These are phyloP conservation scores for Mycena kentingensis DNA, from an alignment of 768 basidiomycete genomes.

Conservation along the genomic window DNA sequence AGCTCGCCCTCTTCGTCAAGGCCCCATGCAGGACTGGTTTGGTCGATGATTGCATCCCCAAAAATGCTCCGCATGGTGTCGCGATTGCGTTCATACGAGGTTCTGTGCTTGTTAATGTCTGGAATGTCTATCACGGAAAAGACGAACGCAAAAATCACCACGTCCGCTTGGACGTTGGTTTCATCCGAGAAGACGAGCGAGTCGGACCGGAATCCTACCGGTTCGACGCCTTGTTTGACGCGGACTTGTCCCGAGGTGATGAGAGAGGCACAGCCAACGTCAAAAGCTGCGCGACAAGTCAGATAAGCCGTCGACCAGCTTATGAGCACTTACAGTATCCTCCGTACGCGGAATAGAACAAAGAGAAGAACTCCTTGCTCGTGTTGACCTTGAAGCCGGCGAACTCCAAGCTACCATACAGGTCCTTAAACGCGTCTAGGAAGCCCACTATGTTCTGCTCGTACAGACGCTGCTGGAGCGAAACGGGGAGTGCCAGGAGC, in stretches of 20 bases:
- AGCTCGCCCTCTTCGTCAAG: conserved; percentile 46
- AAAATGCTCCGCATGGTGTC: conserved; percentile 35
- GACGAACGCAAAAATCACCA: conserved; percentile 48
- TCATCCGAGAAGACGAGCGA: conserved; percentile 43
- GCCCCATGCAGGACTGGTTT: conserved; percentile 37
- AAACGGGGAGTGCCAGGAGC: conserved; percentile 9
- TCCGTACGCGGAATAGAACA: not conserved
- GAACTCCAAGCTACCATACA: not conserved
- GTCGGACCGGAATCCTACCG: conserved; percentile 36
- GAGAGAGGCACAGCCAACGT: conserved; percentile 51
- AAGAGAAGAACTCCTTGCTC: conserved; percentile 1
- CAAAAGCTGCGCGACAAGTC: conserved; percentile 33
- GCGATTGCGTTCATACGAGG: conserved; percentile 35
- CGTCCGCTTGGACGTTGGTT: conserved; percentile 40
- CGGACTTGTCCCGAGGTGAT: conserved; percentile 58
- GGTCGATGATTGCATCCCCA: conserved; percentile 36
- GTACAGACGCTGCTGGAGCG: conserved; percentile 5
- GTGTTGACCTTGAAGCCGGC: conserved; percentile 5
- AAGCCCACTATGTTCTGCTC: conserved; percentile 5
- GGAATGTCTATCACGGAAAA: not conserved
- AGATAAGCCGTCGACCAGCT: not conserved
- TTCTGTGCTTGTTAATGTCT: conserved; percentile 18
- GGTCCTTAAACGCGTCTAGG: conserved; percentile 7
- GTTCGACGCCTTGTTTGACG: conserved; percentile 54
- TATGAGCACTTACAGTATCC: conserved; percentile 9